Conservation (phyloP, 2,329 filamentous ascomycete species). For the Cladosporium cucumerinum region DNA sequence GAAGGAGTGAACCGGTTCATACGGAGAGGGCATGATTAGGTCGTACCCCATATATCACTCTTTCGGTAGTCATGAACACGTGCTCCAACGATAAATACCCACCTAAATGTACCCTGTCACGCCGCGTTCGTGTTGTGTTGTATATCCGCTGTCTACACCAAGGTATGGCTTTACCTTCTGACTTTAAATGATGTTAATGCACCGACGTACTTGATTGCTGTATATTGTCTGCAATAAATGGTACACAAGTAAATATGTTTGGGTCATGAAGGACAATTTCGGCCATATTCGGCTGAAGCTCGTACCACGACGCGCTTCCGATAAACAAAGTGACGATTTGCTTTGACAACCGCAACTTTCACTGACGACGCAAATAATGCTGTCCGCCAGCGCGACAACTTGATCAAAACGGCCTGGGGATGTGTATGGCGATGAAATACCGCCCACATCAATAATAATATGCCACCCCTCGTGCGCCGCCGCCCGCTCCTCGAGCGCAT, state of each 20-base stretch:
- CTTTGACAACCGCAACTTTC: constrained; percentile 8
- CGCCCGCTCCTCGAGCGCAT: constrained; percentile 78
- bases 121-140: neutral
- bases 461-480: constrained; percentile 79
- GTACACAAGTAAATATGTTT: neutral
- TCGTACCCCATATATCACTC: constrained; percentile 2
- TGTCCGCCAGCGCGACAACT: neutral
- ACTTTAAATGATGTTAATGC: neutral
- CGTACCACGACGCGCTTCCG: neutral
- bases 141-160: neutral
- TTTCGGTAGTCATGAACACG: constrained; percentile 1
- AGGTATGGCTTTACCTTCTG: neutral
- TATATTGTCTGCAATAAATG: neutral
- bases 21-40: constrained; percentile 2
- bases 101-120: neutral
- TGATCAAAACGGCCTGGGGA: too few relatives aligned
- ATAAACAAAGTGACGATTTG: constrained; percentile 5
- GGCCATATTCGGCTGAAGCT: neutral
- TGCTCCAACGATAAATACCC: neutral
- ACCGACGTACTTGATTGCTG: neutral
- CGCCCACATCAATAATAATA: constrained; percentile 31
- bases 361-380: neutral
- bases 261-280: neutral
- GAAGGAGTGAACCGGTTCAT: neutral
- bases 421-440: neutral